A percentile compares a stretch with the other conserved stretches of the same genome.
Evolutionary conservation across 192 early-diverging fungal genomes (phyloP).

Genomic region (Thamnidium elegans): DNA sequence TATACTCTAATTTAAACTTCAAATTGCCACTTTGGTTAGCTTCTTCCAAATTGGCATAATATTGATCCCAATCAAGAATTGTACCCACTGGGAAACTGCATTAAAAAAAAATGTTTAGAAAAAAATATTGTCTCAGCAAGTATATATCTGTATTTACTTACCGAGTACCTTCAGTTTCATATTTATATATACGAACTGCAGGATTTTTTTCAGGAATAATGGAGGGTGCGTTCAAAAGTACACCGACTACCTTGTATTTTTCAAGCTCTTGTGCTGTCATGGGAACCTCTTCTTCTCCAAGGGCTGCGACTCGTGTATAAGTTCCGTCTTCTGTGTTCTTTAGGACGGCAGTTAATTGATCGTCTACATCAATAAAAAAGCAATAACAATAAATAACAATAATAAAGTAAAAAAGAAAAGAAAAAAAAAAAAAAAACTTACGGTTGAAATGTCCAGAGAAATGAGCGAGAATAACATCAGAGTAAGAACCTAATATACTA

Average conservation of each 20-base stretch:
- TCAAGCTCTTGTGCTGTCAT: conserved; percentile 14
- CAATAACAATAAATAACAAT: not conserved
- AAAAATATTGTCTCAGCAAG: too few species aligned
- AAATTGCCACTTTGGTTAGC: conserved; percentile 18
- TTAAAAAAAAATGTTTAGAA: not conserved
- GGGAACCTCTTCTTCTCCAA: conserved; percentile 3
- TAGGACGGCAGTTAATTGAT: conserved; percentile 26
- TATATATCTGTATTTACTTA: too few species aligned
- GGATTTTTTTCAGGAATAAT: conserved; percentile 38
- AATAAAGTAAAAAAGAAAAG: conserved; percentile 6
- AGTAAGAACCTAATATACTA: conserved; percentile 33
- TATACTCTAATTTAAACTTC: conserved; percentile 27
- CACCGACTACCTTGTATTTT: conserved; percentile 1
- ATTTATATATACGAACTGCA: conserved; percentile 34
- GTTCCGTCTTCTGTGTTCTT: not conserved
- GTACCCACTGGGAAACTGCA: conserved; percentile 16
- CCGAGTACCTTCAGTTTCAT: conserved; percentile 24
- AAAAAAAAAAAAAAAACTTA: conserved; percentile 9
- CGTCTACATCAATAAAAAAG: not conserved
- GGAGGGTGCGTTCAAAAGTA: conserved; percentile 39
- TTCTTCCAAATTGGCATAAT: conserved; percentile 26
- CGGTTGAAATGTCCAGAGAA: conserved; percentile 40
- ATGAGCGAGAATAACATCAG: conserved; percentile 34
- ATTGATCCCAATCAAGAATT: conserved; percentile 30
- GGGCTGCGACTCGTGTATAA: conserved; percentile 9